phyloP scores from a whole-genome alignment of 495 filamentous ascomycete species.

The Penicillium alfredii region DNA sequence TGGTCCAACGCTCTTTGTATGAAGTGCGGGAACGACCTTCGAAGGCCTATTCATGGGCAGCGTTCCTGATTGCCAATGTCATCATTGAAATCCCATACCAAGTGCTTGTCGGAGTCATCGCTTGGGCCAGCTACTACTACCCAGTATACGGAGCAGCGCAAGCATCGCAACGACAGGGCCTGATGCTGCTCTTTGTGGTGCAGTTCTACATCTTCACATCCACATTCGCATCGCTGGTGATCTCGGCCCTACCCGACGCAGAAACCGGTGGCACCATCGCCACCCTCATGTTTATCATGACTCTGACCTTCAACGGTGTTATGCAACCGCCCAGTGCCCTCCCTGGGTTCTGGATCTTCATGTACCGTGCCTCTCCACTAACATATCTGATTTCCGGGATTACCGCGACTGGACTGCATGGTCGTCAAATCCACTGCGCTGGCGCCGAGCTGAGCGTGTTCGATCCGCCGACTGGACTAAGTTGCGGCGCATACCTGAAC shows the following conservation, averaged over 20 bases:
- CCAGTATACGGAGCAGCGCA: constrained; percentile 40
- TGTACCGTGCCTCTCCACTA: constrained; percentile 49
- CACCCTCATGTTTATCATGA: constrained; percentile 55
- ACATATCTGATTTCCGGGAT: constrained; percentile 55
- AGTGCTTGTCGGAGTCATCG: constrained; percentile 52
- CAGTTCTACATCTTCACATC: constrained; percentile 64
- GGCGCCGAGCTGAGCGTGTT: constrained; percentile 46
- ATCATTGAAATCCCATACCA: constrained; percentile 70
- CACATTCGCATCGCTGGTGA: constrained; percentile 58
- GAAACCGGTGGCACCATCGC: constrained; percentile 52
- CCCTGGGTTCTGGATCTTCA: constrained; percentile 55
- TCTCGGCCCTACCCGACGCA: constrained; percentile 45
- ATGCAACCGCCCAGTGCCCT: constrained; percentile 46
- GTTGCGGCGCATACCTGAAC: constrained; percentile 45
- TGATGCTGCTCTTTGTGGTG: constrained; percentile 50
- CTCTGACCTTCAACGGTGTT: constrained; percentile 58
- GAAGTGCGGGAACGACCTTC: constrained; percentile 62
- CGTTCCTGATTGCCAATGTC: constrained; percentile 63
- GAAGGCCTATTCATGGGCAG: constrained; percentile 67
- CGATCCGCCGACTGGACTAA: constrained; percentile 42
- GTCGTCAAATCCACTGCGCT: constrained; percentile 37
- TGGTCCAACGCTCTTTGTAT: constrained; percentile 60
- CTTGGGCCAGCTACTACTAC: constrained; percentile 60
- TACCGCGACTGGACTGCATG: constrained; percentile 42
- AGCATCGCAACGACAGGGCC: constrained; percentile 33